Base-by-base conservation (phyloP, 345 rosid species). In the Triadica sebifera region DNA sequence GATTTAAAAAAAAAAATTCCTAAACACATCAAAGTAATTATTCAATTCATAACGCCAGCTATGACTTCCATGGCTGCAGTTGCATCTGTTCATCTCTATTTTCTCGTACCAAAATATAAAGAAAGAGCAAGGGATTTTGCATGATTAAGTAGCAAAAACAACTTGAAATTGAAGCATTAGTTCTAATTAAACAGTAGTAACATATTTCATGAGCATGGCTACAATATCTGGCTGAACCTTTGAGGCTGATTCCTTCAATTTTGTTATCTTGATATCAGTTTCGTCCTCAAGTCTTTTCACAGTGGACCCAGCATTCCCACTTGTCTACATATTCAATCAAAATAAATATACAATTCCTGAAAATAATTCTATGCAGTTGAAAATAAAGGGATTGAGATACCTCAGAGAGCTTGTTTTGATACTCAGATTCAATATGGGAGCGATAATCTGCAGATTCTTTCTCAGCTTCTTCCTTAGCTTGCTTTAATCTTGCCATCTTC, bases 401-500 rank as follows among this genome's bases (percentile, higher is more conserved):
- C 83, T 84, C 83, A 0, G 78, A 60, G 0, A 86, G 69, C 24
- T 68, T 77, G 53, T 74, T 84, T 56, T 84, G 87, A 73, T 69
- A 64, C 34, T 86, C 80, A 1, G 82, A 56, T 75, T 86, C 89
- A 72, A 84, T 37, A 7, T 78, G 73, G 6, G 87, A 73, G 3
- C 89, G 79, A 71, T 81, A 78, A 6, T 58, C 66, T 0, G 72
- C 79, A 1, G 77, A 78, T 16, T 86, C 91, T 71, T 63, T 84
- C 63, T 83, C 88, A 41, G 89, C 91, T 73, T 88, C 91, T 6
- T 88, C 83, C 78, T 86, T 86, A 11, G 91, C 89, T 74, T 86
- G 88, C 74, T 79, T 88, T 74, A 88, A 61, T 67, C 89, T 83
- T 0, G 74, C 12, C 38, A 81, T 20, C 76, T 84, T 88, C 82